Conservation (phyloP, 2,329 filamentous ascomycete genomes). For the Neophaeococcomyces mojaviensis region DNA sequence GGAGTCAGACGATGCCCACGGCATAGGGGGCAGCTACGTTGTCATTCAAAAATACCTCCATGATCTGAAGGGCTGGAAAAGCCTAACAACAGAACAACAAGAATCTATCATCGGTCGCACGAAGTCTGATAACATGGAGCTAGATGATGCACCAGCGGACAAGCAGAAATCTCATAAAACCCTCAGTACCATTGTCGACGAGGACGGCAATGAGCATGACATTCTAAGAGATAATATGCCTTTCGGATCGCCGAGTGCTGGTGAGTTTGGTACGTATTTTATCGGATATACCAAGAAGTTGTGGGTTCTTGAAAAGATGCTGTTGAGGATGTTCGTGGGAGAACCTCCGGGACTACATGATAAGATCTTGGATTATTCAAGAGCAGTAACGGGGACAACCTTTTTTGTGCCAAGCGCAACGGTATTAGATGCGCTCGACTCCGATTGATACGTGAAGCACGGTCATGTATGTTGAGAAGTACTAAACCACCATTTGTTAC, state of each 20-base stretch:
- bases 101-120: constrained; percentile 51
- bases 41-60: constrained; percentile 55
- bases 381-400: constrained; percentile 43
- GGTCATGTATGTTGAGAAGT: too few relatives aligned
- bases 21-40: constrained; percentile 48
- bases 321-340: constrained; percentile 52
- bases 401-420: constrained; percentile 47
- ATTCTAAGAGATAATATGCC: constrained; percentile 56
- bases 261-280: constrained; percentile 52
- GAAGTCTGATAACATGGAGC: constrained; percentile 51
- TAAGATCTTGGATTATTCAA: constrained; percentile 49
- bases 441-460: too few relatives aligned
- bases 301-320: constrained; percentile 54
- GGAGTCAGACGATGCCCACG: constrained; percentile 32
- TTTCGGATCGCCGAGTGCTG: constrained; percentile 46
- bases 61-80: constrained; percentile 42
- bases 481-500: too few relatives aligned
- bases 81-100: constrained; percentile 44
- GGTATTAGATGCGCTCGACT: constrained; percentile 24
- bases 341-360: constrained; percentile 49
- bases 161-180: constrained; percentile 49
- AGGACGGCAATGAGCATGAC: constrained; percentile 43
- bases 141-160: constrained; percentile 43
- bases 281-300: constrained; percentile 48
- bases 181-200: constrained; percentile 47